Base-by-base conservation (phyloP, 805 yeast genomes). In the Metschnikowia matae region DNA sequence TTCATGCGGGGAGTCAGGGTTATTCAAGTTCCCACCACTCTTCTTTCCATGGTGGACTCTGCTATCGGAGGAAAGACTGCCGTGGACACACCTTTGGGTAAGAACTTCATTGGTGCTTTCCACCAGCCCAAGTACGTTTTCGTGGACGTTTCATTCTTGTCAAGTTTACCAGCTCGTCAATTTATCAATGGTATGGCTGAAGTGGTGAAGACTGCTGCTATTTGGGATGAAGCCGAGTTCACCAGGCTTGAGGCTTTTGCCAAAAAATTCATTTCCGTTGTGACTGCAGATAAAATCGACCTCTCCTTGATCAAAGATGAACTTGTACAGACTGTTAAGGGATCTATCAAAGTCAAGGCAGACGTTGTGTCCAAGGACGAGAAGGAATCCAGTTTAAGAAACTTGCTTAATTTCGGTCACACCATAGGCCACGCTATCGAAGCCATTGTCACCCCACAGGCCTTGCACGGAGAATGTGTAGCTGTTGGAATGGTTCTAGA, bases 51-150 rank as follows among this genome's bases (percentile, higher is more conserved):
- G 99, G 99, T 94, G 33, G 99, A 94, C 68, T 90, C 97, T 10
- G 89, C 97, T 4, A 89, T 94, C 59, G 99, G 99, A 52, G 99
- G 99, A 39, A 94, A 94, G 67, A 94, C 99, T 40, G 99, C 99
- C 38, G 91, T 94, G 51, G 99, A 94, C 66, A 91, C 97, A 13
- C 96, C 97, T 1, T 68, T 86, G 55, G 99, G 99, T 42, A 94
- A 94, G 75, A 94, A 94, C 73, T 85, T 94, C 58, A 79, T 94
- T 54, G 99, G 99, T 55, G 94, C 98, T 0, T 94, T 94, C 69
- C 94, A 97, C 90, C 99, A 94, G 72, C 98, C 99, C 8, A 73
- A 79, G 58, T 84, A 86, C 60, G 88, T 94, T 54, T 83, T 90
- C 65, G 94, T 87, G 29, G 99, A 94, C 68, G 83, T 91, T 48